Conservation (phyloP, 1,284 basidiomycete species). For the Sanghuangporus weigelae region DNA sequence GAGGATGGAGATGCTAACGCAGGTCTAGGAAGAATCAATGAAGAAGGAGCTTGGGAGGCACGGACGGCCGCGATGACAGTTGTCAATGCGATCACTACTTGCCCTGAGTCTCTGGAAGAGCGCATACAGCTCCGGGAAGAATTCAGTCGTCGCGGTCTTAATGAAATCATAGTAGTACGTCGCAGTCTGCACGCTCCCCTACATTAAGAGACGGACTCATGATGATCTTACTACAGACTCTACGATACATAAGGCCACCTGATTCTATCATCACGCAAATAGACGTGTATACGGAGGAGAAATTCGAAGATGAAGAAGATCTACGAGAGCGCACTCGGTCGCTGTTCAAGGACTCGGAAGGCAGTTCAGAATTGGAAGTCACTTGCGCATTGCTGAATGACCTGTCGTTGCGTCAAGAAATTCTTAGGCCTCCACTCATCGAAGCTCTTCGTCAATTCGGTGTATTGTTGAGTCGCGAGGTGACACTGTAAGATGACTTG, state of each 20-base stretch:
- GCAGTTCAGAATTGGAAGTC: slow-evolving; percentile 43
- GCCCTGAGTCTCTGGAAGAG: slow-evolving; percentile 73
- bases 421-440: slow-evolving; percentile 50
- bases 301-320: slow-evolving; percentile 85
- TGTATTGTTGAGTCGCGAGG: slow-evolving; percentile 55
- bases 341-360: slow-evolving; percentile 36
- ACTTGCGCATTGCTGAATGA: slow-evolving; percentile 40
- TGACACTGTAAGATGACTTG: slow-evolving; percentile 46
- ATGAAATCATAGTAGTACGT: slow-evolving; percentile 78
- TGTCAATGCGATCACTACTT: slow-evolving; percentile 77
- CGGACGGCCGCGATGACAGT: slow-evolving; percentile 72
- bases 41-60: slow-evolving; percentile 78
- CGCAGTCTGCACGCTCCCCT: neutral
- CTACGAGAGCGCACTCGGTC: slow-evolving; percentile 56
- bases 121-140: slow-evolving; percentile 77
- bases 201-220: neutral
- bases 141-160: slow-evolving; percentile 73
- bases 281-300: slow-evolving; percentile 80
- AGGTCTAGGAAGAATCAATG: slow-evolving; percentile 36
- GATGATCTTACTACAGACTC: slow-evolving; percentile 38
- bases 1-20: slow-evolving; percentile 32
- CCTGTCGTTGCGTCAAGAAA: slow-evolving; percentile 50
- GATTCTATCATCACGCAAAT: slow-evolving; percentile 71
- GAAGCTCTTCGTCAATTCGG: slow-evolving; percentile 46
- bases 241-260: slow-evolving; percentile 74